Evolutionary conservation across 2,329 filamentous ascomycete genomes (phyloP).

Genomic region (Coniochaeta sp.): DNA sequence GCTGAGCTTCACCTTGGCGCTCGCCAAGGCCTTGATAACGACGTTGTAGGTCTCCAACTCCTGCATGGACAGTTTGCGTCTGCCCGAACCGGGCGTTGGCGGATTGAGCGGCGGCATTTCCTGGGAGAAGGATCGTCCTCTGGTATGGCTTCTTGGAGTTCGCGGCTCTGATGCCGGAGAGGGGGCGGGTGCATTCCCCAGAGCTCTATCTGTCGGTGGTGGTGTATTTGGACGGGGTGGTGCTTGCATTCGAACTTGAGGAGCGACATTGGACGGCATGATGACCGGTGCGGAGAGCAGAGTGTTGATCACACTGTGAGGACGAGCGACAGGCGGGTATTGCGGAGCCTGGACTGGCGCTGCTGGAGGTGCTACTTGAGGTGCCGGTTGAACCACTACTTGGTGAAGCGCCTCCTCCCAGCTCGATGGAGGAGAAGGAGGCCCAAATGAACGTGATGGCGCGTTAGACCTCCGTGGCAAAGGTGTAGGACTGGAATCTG

Average conservation of each 20-base stretch:
- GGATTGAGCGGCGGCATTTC: not conserved
- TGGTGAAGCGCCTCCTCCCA: not conserved
- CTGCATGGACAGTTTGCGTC: not conserved
- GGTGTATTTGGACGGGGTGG: not conserved
- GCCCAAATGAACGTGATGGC: not conserved
- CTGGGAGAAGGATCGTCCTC: not conserved
- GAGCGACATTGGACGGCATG: not conserved
- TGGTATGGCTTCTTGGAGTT: not conserved
- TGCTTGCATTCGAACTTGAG: not conserved
- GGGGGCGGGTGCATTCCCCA: not conserved
- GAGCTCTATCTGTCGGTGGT: not conserved
- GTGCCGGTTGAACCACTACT: not conserved
- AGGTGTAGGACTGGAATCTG: not conserved
- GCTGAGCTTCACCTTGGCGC: not conserved
- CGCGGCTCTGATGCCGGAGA: not conserved
- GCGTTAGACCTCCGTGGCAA: not conserved
- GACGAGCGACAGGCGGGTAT: not conserved
- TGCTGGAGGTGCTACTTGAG: not conserved
- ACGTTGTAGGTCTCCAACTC: not conserved
- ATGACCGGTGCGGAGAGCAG: not conserved
- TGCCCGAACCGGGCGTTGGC: not conserved
- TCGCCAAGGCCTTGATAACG: not conserved
- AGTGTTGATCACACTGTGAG: not conserved
- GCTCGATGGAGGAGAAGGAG: not conserved
- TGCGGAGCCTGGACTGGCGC: not conserved